phyloP scores from a whole-genome alignment of 768 basidiomycete species.

The Lentinula lateritia region DNA sequence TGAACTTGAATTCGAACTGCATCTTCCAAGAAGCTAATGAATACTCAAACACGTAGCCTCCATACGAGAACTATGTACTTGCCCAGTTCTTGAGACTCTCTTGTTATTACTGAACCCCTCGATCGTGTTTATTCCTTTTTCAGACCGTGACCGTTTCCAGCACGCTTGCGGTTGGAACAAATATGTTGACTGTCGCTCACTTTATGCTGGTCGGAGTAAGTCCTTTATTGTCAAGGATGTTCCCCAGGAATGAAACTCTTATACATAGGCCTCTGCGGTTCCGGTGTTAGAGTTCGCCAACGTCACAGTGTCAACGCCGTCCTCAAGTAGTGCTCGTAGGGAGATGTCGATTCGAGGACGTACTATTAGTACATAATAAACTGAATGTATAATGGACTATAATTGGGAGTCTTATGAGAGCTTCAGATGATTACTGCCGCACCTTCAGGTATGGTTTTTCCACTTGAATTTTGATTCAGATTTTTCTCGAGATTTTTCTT shows the following conservation, averaged over 20 bases:
- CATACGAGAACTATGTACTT: conserved; percentile 1
- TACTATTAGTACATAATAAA: neutral
- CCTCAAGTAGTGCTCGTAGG: neutral
- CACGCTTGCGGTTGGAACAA: neutral
- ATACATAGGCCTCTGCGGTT: neutral
- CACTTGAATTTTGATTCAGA: too few species aligned
- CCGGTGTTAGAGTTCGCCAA: conserved; percentile 1
- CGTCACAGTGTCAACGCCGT: neutral
- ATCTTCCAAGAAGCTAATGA: neutral
- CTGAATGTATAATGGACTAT: too few species aligned
- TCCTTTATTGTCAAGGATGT: neutral
- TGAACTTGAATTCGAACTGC: neutral
- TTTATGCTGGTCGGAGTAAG: conserved; percentile 3
- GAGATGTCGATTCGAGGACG: neutral
- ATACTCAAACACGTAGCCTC: neutral
- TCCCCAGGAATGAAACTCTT: neutral
- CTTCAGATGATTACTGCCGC: too few species aligned
- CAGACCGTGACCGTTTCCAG: neutral
- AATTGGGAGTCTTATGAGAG: too few species aligned
- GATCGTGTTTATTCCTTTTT: neutral
- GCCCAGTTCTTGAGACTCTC: neutral
- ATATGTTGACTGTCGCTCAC: conserved; percentile 1
- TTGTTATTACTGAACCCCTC: neutral
- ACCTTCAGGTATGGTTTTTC: too few species aligned
- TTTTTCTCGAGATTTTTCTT: too few species aligned